Evolutionary conservation across 2,329 filamentous ascomycete genomes (phyloP), one percentile per base, ranked within the genome.

Genomic region (Diaporthe capsici): DNA sequence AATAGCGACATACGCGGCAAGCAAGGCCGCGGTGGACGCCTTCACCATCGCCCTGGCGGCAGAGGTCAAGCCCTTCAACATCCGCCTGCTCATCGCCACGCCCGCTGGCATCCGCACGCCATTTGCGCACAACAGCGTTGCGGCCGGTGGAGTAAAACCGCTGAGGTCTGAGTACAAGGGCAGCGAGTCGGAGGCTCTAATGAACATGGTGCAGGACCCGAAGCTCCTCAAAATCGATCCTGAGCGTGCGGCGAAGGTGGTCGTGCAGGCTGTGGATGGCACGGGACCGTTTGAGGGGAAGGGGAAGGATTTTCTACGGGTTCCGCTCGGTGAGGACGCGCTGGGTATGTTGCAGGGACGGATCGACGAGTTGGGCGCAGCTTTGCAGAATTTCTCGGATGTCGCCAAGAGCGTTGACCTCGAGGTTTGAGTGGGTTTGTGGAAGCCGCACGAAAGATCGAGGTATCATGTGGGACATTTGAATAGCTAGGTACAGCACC

Each of bases 201-300:
- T 72, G 20, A 20, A 39, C 3, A n/a, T 34, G 5, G 17, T 72
- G 2, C 2, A 47, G 13, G 68, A 70, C 13, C 47, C 44, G 17
- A 55, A 34, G 20, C 42, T 31, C 20, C 31, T 44, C 28, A 51
- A 39, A n/a, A 55, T 75, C 13, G 73, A 76, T 20, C 75, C 75
- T 10, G 60, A 55, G 12, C 72, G 25, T 34, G 60, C 60, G 20
- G 73, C 75, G 1, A 17, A 10, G 25, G 39, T 42, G 31, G 51
- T 76, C 17, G 67, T 76, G 42, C 65, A 60, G 39, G 75, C 75
- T 28, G 65, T 74, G 15, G 75, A 76, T 53, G 65, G 75, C 15
- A 76, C 72, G 2, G 72, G 75, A 2, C 44, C 51, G 57, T 74
- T 76, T 28, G 47, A 74, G 47, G 65, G 57, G 12, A 39, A 39